Evolutionary conservation across 129 eudicot genomes (phyloP).

Genomic region (Arctium lappa): DNA sequence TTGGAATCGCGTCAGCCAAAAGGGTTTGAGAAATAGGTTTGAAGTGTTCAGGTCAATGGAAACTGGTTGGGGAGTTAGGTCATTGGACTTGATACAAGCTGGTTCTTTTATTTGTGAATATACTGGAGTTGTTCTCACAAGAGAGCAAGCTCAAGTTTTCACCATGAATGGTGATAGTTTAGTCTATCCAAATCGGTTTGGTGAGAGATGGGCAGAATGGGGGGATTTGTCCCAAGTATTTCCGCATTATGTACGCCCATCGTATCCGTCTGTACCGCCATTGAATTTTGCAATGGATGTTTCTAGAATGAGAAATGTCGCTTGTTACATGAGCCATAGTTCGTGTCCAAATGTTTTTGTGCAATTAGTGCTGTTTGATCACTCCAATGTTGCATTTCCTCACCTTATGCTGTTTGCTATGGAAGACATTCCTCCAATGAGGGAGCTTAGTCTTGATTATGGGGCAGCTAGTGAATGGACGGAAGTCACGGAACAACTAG

Average conservation of each 20-base stretch:
- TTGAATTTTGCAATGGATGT: constrained; percentile 80
- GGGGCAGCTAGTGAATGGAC: constrained; percentile 67
- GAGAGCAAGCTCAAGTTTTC: constrained; percentile 55
- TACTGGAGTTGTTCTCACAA: constrained; percentile 69
- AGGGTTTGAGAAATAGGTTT: constrained; percentile 52
- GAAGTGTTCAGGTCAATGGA: constrained; percentile 70
- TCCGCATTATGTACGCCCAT: constrained; percentile 47
- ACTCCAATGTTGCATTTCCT: constrained; percentile 59
- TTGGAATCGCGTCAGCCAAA: constrained; percentile 61
- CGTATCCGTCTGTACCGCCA: constrained; percentile 49
- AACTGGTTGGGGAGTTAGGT: constrained; percentile 82
- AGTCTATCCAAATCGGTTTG: constrained; percentile 71
- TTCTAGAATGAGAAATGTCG: constrained; percentile 74
- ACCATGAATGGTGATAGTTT: constrained; percentile 73
- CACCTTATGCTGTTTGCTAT: constrained; percentile 76
- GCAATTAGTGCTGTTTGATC: constrained; percentile 78
- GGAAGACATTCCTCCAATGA: constrained; percentile 88
- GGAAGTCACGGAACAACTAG: constrained; percentile 38
- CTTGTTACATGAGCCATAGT: constrained; percentile 86
- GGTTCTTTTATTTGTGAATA: constrained; percentile 76
- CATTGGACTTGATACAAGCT: constrained; percentile 64
- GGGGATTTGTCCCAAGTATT: constrained; percentile 66
- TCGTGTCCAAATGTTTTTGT: constrained; percentile 72
- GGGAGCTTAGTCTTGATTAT: constrained; percentile 86
- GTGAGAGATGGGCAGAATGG: constrained; percentile 84